phyloP scores from a whole-genome alignment of 768 basidiomycete genomes.

The Lentinula boryana region DNA sequence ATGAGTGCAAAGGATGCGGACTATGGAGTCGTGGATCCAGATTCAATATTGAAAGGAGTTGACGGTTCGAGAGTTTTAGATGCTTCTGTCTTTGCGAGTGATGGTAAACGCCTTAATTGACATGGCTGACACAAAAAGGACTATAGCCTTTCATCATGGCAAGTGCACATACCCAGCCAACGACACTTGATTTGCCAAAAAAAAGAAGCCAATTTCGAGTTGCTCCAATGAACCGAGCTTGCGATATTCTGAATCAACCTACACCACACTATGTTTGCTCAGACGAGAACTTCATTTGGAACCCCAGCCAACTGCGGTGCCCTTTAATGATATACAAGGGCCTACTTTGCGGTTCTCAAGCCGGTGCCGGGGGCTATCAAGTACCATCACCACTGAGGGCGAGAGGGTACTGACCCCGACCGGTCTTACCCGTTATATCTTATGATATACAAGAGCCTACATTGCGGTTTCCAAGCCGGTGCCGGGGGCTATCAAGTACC shows the following conservation, averaged over 20 bases:
- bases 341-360: background rate
- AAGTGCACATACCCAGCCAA: constrained; percentile 21
- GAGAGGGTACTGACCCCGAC: background rate
- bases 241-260: background rate
- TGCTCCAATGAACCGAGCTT: background rate
- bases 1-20: constrained; percentile 21
- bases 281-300: background rate
- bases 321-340: background rate
- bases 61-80: constrained; percentile 30
- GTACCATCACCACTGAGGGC: background rate
- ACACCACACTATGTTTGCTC: background rate
- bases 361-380: background rate
- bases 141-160: constrained; percentile 20
- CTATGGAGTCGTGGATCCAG: constrained; percentile 27
- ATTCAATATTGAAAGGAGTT: constrained; percentile 26
- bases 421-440: no score
- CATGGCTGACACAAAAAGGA: background rate
- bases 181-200: constrained; percentile 3
- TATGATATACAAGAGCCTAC: no score
- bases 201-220: background rate
- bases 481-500: no score
- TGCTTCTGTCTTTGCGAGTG: constrained; percentile 28
- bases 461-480: no score
- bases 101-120: background rate
- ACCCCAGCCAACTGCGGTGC: background rate